Evolutionary conservation across 345 rosid genomes (phyloP), one percentile per base, ranked within the genome.

Genomic region (Erucastrum elatum): DNA sequence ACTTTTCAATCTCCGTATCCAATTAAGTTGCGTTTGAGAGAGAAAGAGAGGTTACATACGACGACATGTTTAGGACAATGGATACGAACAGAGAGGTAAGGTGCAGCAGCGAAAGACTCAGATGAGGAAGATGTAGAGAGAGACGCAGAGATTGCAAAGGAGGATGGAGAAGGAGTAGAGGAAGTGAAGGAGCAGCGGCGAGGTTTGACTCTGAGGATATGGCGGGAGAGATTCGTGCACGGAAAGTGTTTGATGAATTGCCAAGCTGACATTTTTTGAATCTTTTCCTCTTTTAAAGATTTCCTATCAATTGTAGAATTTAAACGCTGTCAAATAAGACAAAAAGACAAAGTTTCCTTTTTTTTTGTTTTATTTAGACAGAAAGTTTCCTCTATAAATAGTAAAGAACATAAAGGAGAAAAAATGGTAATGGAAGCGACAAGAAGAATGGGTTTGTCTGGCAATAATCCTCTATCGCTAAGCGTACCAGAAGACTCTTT

Each of bases 21-120:
- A 37, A 7, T 62, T 25, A 10, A 0, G 16, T 5, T 17, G 35
- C 3, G n/a, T 5, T 0, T 26, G 27, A 16, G 76, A 66, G 66
- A 66, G 64, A 6, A 34, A 53, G 66, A 60, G 67, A 77, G 66
- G 62, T n/a, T 6, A 44, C 90, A 84, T 60, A 90, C 96, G 51
- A 84, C 78, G 53, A 77, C 81, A 63, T 87, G 71, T 77, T 81
- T 84, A 7, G 82, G 89, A 72, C 94, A 87, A 65, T 80, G 84
- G 78, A 90, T 87, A 60, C 92, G 93, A 77, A 89, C 97, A 12
- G 91, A 88, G 73, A 88, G 88, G 75, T 88, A 90, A 73, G 87
- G 61, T 65, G 86, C 82, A 60, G 85, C 80, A 51, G 77, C 39
- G 30, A 71, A 66, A 34, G 63, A 74, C 15, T 79, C 60, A 64